These are phyloP conservation scores for Coemansia sp. DNA, from an alignment of 192 early-diverging fungal species.

Conservation along the genomic window DNA sequence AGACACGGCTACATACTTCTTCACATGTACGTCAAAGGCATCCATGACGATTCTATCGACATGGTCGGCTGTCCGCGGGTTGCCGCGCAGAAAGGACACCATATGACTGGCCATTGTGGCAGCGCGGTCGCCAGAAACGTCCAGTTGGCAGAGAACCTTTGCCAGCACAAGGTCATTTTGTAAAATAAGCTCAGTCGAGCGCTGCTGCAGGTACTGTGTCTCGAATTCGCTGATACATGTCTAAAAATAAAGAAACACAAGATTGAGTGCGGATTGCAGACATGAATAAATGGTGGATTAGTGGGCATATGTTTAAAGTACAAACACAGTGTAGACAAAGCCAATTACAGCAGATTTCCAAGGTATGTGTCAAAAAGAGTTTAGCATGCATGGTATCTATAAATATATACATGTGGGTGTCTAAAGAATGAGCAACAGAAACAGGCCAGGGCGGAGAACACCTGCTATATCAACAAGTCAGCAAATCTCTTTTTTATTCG, in stretches of 20 bases:
- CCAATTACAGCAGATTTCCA: neutral
- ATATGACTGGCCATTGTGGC: conserved; percentile 52
- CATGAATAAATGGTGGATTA: neutral
- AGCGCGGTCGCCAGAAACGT: conserved; percentile 47
- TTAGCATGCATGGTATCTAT: neutral
- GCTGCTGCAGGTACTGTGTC: conserved; percentile 49
- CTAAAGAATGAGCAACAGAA: neutral
- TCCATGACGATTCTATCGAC: conserved; percentile 47
- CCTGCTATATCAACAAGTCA: no score
- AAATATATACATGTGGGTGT: neutral
- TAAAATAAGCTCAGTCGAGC: conserved; percentile 46
- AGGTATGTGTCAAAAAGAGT: neutral
- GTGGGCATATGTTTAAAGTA: no score
- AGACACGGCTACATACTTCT: conserved; percentile 26
- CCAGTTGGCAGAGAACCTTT: conserved; percentile 32
- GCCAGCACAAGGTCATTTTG: conserved; percentile 44
- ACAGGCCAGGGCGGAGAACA: neutral
- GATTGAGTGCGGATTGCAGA: neutral
- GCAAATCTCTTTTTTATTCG: no score
- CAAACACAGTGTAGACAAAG: no score
- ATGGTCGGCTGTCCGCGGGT: conserved; percentile 37
- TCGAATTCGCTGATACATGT: conserved; percentile 46
- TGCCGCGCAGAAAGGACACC: conserved; percentile 51
- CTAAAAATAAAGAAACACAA: conserved; percentile 15
- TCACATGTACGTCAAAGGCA: conserved; percentile 43